Base-by-base conservation (phyloP, 1,284 basidiomycete species). In the Cryptococcus hybrid region DNA sequence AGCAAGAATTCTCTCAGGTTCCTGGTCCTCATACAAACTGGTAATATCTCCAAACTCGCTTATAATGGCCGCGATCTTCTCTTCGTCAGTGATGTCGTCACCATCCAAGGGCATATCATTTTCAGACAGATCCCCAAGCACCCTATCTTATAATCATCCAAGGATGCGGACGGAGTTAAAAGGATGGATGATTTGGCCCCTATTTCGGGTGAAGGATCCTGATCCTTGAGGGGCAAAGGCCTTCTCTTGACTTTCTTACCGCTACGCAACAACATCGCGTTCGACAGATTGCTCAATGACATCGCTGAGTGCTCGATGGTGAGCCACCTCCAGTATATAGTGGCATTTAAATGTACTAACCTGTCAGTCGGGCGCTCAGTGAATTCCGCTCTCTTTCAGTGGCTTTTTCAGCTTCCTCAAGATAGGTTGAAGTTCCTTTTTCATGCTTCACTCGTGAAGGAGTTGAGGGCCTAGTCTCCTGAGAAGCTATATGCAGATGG, bases 1-100 rank as follows among this genome's bases (percentile, higher is more conserved):
- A 1, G 83, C 72, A 4, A 88, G 58, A 7, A 87, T 71, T 38
- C 76, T 77, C 65, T 86, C 84, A 47, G 82, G 79, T 52, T 83
- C 64, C 1, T 69, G 67, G 1, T 84, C 83, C 64, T 85, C 83
- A 51, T 71, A 65, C 80, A 74, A 38, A 71, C 64, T 15, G 9
- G 68, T 68, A 24, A 76, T 67, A 44, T 71, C 66, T 3, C 78
- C 78, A 63, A 77, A 79, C 55, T 77, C 75, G 36, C 73, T 73
- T 2, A 61, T 55, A 47, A 79, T 78, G n/a, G 71, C 73, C 4
- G 52, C 56, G 24, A 78, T 51, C 62, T 77, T 79, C 51, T 75
- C 69, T 11, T 63, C 61, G n/a, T 68, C 64, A n/a, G 71, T 51
- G 3, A 68, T 58, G 35, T 51, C 30, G 52, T 37, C 18, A 12